Evolutionary conservation across 768 basidiomycete species (phyloP).

Genomic region (Leccinum uliginosum): DNA sequence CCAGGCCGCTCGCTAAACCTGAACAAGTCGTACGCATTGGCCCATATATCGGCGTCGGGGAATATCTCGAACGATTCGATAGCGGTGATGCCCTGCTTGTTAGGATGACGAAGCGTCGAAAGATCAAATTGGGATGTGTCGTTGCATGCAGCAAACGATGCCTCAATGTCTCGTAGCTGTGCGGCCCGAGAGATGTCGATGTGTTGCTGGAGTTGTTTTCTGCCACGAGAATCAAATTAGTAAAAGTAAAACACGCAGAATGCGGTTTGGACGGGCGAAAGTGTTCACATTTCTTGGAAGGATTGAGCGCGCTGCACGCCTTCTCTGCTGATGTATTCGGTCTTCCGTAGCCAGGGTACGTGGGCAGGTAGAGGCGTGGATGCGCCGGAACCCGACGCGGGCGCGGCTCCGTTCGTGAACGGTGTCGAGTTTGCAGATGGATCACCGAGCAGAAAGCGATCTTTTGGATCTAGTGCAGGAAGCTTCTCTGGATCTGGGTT

Average conservation of each 20-base stretch:
- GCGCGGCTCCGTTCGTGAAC: constrained; percentile 38
- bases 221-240: constrained; percentile 16
- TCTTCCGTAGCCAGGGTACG: constrained; percentile 90
- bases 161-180: constrained; percentile 74
- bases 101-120: constrained; percentile 64
- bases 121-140: constrained; percentile 61
- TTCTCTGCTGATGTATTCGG: constrained; percentile 79
- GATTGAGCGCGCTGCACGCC: constrained; percentile 41
- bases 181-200: constrained; percentile 74
- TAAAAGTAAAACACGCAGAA: background rate
- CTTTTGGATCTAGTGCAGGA: constrained; percentile 66
- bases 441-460: constrained; percentile 73
- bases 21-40: constrained; percentile 86
- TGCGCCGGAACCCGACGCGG: constrained; percentile 34
- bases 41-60: constrained; percentile 84
- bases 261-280: background rate
- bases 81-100: constrained; percentile 68
- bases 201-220: constrained; percentile 44
- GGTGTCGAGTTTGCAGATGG: constrained; percentile 41
- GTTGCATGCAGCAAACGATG: constrained; percentile 56
- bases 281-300: constrained; percentile 53
- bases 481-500: constrained; percentile 64
- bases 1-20: constrained; percentile 82
- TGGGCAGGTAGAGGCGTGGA: constrained; percentile 50
- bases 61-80: constrained; percentile 79